Evolutionary conservation across 2,329 filamentous ascomycete genomes (phyloP), one percentile per base, ranked within the genome.

Genomic region (Monilinia vaccinii-corymbosi): DNA sequence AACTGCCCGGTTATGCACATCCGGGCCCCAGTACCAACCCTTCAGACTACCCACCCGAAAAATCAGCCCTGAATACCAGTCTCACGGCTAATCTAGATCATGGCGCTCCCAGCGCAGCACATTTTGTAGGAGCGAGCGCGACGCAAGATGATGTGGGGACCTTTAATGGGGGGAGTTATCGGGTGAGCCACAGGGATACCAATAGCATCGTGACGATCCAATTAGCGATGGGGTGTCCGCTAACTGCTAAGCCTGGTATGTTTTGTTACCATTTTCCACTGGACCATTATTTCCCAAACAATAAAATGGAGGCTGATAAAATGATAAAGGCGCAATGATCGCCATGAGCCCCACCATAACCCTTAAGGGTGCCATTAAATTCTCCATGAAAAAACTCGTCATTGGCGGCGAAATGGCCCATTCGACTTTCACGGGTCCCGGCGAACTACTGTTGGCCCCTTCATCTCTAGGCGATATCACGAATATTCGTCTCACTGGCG

Each of bases 131-230:
- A 34, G 84, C 81, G 0, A 74, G 75, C 36, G 77, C 86, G 0
- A 80, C 81, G 0, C 78, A 84, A 34, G 94, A 97, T 73, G 92
- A 96, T 67, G 84, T 96, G 1, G 94, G 94, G n/a, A 94, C 88
- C 0, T 99, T 97, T 78, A 97, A 97, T 71, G 94, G 94, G 18
- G 94, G 94, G 14, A 93, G 89, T 70, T 99, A 93, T 72, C 82
- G 94, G 47, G 91, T 97, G 71, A 94, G 89, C 69, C 94, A 99
- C 71, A 82, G 94, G 25, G 91, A 97, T 73, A 87, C 84, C 61
- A 99, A 97, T 73, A 91, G 89, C 1, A 87, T 97, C 66, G 74
- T 97, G 63, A 97, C 92, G 0, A 75, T 97, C 25, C 93, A 97
- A 73, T 76, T 97, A 49, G 93, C 93, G 14, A 88, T 94, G 72